phyloP scores from a whole-genome alignment of 2,329 filamentous ascomycete genomes.

The Clarireedia monteithiana region DNA sequence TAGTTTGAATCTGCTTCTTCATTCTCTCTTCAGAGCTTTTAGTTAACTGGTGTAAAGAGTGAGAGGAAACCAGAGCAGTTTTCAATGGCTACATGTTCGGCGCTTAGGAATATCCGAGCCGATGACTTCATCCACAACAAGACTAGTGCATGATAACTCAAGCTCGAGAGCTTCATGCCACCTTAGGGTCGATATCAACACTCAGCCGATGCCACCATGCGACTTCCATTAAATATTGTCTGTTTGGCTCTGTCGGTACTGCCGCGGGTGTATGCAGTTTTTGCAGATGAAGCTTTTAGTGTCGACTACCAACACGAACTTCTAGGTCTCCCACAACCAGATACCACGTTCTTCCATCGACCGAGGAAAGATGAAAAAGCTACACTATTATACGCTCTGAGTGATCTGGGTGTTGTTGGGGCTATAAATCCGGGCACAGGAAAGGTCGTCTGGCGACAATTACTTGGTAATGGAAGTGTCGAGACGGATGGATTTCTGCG shows the following conservation, averaged over 20 bases:
- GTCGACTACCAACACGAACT: conserved; percentile 92
- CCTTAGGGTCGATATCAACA: not conserved
- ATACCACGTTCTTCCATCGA: conserved; percentile 91
- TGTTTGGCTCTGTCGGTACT: conserved; percentile 25
- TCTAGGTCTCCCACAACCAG: conserved; percentile 70
- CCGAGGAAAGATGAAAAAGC: conserved; percentile 76
- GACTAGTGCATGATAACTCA: conserved; percentile 5
- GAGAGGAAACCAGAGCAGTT: too few relatives aligned
- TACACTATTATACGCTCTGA: conserved; percentile 84
- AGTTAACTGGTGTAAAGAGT: too few relatives aligned
- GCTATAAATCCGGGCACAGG: conserved; percentile 87
- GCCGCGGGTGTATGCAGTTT: conserved; percentile 52
- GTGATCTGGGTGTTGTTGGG: conserved; percentile 74
- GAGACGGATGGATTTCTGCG: conserved; percentile 42
- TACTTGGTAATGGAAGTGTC: conserved; percentile 43
- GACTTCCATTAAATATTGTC: conserved; percentile 25
- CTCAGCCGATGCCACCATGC: conserved; percentile 17
- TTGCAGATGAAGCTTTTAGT: conserved; percentile 82
- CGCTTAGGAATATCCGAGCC: not conserved
- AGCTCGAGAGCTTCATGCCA: conserved; percentile 7
- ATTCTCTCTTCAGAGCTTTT: too few relatives aligned
- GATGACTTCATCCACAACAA: not conserved
- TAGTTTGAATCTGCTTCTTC: too few relatives aligned
- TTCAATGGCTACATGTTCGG: too few relatives aligned
- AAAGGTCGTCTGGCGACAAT: conserved; percentile 77